Evolutionary conservation across 495 filamentous ascomycete species (phyloP).

Genomic region (Lasiosphaeriaceae sp.): DNA sequence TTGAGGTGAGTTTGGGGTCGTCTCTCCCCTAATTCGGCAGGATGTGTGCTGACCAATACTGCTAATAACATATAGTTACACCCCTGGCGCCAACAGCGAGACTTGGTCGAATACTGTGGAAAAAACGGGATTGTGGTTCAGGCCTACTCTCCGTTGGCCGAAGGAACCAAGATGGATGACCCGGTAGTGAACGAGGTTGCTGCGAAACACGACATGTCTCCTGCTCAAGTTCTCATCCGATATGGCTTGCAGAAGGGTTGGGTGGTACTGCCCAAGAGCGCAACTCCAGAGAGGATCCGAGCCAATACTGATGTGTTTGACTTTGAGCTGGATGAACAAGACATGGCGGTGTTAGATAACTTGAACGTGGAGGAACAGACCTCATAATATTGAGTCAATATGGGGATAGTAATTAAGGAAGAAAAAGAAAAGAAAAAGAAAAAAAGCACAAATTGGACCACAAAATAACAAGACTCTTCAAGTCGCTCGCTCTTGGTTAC

Average conservation of each 20-base stretch:
- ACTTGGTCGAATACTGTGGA: constrained; percentile 71
- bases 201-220: constrained; percentile 65
- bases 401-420: no score
- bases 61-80: constrained; percentile 57
- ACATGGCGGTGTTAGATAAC: constrained; percentile 46
- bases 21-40: constrained; percentile 29
- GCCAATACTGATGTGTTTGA: constrained; percentile 76
- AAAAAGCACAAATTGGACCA: no score
- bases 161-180: constrained; percentile 61
- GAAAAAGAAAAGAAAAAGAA: no score
- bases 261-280: constrained; percentile 70
- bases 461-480: no score
- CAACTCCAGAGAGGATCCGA: constrained; percentile 59
- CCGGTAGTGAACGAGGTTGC: constrained; percentile 54
- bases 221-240: constrained; percentile 70
- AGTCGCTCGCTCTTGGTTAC: no score
- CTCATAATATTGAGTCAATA: no score
- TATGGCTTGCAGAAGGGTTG: constrained; percentile 82
- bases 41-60: background rate
- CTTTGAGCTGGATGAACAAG: constrained; percentile 65
- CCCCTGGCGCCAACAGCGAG: constrained; percentile 73
- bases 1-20: constrained; percentile 69
- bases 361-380: background rate
- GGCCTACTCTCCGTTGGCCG: constrained; percentile 74
- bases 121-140: constrained; percentile 65